Base-by-base conservation (phyloP, 495 filamentous ascomycete species). In the Ramalina intermedia region DNA sequence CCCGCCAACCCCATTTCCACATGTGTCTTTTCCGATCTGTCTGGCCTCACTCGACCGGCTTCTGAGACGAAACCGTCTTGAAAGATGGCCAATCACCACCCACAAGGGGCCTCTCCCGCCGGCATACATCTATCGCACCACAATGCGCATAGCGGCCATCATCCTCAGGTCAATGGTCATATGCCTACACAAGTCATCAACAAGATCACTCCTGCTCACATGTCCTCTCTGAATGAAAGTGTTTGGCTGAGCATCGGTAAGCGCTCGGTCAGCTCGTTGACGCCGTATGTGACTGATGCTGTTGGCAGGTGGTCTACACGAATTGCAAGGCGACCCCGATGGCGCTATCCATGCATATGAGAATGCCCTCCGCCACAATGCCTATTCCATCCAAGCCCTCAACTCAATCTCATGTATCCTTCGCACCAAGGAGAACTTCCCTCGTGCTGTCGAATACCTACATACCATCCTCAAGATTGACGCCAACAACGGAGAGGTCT, bases 201-300 rank as follows among this genome's bases (percentile, higher is more conserved):
- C 39, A 72, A 72, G 47, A 72, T 70, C 48, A 72, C 75, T 6
- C 70, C 77, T 23, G 77, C 82, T 53, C 75, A 76, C 51, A 68
- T 85, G 47, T 69, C 73, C 6, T 62, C 69, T 9, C 65, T 85
- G 29, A 98, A 90, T 60, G 91, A 96, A 63, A 71, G 72, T 38
- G 77, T 93, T n/a, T 98, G 91, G 91, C 74, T 94, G 47, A 84
- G 89, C 58, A 83, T 98, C 46, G 91, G 89, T 94, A 78, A 51
- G 77, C 46, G 12, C 35, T 12, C 42, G 40, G 17, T 40, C 17
- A 21, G 43, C 27, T 40, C 16, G 21, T 33, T 55, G 51, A 24
- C 39, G 36, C 36, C 33, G 36, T 38, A 24, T 18, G 16, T 51
- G 45, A 35, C 43, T 58, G 50, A 63, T 43, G 27, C 38, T n/a